phyloP scores from a whole-genome alignment of 345 rosid species.

The Populus pruinosa region DNA sequence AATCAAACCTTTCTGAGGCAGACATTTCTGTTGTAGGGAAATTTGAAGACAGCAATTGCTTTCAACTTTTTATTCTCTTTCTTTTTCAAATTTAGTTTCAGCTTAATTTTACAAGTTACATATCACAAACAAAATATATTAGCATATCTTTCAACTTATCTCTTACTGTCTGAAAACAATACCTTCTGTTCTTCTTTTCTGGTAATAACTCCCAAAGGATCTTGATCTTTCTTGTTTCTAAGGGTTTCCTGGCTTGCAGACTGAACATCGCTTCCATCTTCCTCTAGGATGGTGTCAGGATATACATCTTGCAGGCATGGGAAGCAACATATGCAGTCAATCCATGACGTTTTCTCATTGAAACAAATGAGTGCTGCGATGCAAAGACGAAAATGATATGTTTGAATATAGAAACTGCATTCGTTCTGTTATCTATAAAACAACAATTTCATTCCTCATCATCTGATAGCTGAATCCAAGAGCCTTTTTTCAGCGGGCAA shows the following conservation, averaged over 20 bases:
- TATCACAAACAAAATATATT: too few species aligned
- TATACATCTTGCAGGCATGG: conserved; percentile 31
- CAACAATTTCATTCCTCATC: neutral
- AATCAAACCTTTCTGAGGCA: neutral
- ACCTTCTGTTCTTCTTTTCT: conserved; percentile 5
- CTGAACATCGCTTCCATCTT: conserved; percentile 17
- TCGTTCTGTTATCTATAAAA: neutral
- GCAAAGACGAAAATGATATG: too few species aligned
- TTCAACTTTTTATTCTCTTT: too few species aligned
- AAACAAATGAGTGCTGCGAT: conserved; percentile 36
- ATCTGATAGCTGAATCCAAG: neutral
- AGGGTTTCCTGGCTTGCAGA: conserved; percentile 6
- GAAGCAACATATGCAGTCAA: conserved; percentile 18
- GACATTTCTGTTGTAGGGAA: too few species aligned
- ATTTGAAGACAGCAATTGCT: too few species aligned
- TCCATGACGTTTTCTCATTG: conserved; percentile 25
- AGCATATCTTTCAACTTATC: too few species aligned
- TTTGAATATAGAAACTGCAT: too few species aligned
- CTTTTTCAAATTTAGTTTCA: too few species aligned
- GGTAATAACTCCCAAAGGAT: conserved; percentile 15
- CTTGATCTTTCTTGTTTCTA: conserved; percentile 24
- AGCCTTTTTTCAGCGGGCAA: too few species aligned
- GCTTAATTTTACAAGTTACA: too few species aligned
- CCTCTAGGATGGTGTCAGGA: conserved; percentile 10
- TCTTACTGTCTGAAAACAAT: too few species aligned